Base-by-base conservation (phyloP, 2,329 filamentous ascomycete species). In the Paecilomyces sp. region DNA sequence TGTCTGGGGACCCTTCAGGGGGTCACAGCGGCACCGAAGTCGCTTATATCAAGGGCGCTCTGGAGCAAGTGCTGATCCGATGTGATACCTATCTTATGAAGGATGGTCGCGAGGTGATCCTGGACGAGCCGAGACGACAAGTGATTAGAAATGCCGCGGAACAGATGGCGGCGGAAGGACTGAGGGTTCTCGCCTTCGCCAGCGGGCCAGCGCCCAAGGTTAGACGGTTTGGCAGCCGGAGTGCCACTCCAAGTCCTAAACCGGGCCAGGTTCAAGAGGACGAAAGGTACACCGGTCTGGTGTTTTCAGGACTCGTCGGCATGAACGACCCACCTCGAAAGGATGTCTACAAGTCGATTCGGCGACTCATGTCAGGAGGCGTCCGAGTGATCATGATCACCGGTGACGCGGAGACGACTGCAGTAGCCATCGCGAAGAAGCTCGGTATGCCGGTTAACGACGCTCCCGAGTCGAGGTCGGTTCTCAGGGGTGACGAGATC, bases 301-400 rank as follows among this genome's bases (percentile, higher is more conserved):
- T 89, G 3, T 97, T 99, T 79, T 89, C 92, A 34, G 94, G 94
- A 3, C 77, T 97, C 30, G 91, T 97, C 30, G 94, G 94, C 55
- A 99, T 99, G 93, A 96, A 91, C 66, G 94, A 99, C 72, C 94
- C 94, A 3, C 94, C 94, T 2, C 84, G 94, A 56, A 91, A 92
- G 65, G 92, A 92, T 52, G 94, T 99, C 8, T 89, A 91, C 65
- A 88, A 88, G 63, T 92, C 93, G 5, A 97, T 99, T 66, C 85
- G 91, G 66, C 88, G 89, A 62, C 80, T 99, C 58, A 93, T 97
- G 88, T 87, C 91, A 55, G 94, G 94, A 58, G 93, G 93, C 47
- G 94, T 99, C 63, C 94, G 92, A 74, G 91, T 99, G 55, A 95
- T 99, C 67, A 99, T 99, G 94, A 97, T 99, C 66, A 99, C 94